Base-by-base conservation (phyloP, 2,329 filamentous ascomycete species). In the Curvularia eragrostidis region DNA sequence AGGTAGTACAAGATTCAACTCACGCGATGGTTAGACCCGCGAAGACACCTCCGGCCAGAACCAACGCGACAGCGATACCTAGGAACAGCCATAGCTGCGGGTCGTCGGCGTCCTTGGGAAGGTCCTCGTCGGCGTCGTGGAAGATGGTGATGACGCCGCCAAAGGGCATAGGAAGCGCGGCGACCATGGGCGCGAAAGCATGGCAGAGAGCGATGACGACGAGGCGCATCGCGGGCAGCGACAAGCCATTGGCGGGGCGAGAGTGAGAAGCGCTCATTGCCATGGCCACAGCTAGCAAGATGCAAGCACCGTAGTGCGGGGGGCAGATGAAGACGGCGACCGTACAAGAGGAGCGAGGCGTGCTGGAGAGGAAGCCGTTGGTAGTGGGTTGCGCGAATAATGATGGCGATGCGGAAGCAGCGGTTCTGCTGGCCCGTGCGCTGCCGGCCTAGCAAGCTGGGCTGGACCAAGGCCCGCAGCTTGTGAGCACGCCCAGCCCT, bases 11-110 rank as follows among this genome's bases (percentile, higher is more conserved):
- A 10, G 32, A 30, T 39, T 21, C 32, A 18, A 83, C 87, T 75
- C 80, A 89, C 84, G 91, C 91, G 73, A 95, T 93, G 18, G 95
- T 99, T 77, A 99, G 80, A 32, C 95, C 95, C 9, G 95, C 95
- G 80, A 99, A 99, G 38, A 91, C 92, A 62, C 95, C 95, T 62
- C 95, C 95, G 0, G 91, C 84, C 59, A 98, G 81, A 9, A 98
- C 95, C 55, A 99, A 84, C 23, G 87, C 84, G 58, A 91, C 85
- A 18, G 94, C 96, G 28, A 93, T 83, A 54, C 88, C 82, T 61
- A 95, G 84, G 72, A 97, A 92, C 44, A 94, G 81, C 90, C 91
- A 96, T 65, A 96, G 80, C 49, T 85, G 84, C 7, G 87, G 84
- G 61, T 89, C 88, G 23, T 84, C 80, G 41, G 74, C 52, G 36